Conservation (phyloP, 208 protist genomes). For the Strigomonas oncopelti region DNA sequence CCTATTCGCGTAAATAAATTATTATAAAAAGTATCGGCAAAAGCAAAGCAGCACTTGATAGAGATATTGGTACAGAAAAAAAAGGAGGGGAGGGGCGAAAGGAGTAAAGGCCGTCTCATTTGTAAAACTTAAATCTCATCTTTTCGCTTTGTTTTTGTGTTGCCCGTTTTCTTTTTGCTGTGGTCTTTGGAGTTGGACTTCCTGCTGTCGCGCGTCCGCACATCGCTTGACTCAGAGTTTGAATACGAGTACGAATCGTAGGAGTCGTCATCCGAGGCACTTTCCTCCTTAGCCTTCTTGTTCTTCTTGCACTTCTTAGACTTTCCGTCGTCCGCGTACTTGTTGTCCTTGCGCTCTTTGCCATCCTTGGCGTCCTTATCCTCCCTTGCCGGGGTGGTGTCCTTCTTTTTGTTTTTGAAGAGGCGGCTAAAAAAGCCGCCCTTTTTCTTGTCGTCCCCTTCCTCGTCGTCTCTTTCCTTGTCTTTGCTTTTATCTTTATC, state of each 20-base stretch:
- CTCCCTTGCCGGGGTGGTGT: constrained; percentile 15
- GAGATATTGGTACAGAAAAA: not conserved
- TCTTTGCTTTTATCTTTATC: not conserved
- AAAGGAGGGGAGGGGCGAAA: not conserved
- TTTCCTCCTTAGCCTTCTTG: not conserved
- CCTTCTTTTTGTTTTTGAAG: constrained; percentile 33
- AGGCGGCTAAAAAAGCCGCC: constrained; percentile 23
- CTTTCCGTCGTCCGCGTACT: not conserved
- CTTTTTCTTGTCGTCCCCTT: constrained; percentile 18
- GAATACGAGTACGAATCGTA: not conserved
- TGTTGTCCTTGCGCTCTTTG: not conserved
- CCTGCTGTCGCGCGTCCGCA: not conserved
- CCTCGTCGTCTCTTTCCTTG: constrained; percentile 5
- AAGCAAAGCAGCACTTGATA: not conserved
- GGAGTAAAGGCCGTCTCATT: not conserved
- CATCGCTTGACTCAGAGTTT: not conserved
- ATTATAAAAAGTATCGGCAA: not conserved
- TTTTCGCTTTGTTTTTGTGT: not conserved
- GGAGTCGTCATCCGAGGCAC: not conserved
- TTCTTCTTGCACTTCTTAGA: not conserved
- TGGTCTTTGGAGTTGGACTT: not conserved
- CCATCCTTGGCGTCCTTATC: constrained; percentile 10
- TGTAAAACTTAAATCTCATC: not conserved
- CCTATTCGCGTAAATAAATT: not conserved
- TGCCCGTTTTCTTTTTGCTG: not conserved